Conservation (phyloP, 202 grass and related monocot species). For the Carex sylvatica region DNA sequence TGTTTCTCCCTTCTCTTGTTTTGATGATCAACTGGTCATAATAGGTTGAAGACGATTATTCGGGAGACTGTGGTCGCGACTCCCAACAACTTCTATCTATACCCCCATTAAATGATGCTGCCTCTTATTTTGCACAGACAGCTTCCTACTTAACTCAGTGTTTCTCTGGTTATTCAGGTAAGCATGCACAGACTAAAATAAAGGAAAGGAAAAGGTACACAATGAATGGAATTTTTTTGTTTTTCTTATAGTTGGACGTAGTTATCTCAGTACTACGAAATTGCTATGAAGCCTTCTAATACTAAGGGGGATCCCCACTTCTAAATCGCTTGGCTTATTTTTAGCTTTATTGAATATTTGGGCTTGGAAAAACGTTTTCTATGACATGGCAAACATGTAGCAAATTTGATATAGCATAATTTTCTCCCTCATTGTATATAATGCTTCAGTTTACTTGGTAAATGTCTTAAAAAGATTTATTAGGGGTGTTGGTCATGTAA, state of each 20-base stretch:
- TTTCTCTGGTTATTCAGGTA: slow-evolving; percentile 55
- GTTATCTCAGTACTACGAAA: not conserved
- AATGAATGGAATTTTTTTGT: not conserved
- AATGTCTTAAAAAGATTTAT: not conserved
- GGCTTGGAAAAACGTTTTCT: not conserved
- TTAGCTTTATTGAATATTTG: not conserved
- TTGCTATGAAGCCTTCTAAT: not conserved
- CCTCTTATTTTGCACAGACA: slow-evolving; percentile 68
- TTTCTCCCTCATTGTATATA: not conserved
- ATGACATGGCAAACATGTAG: not conserved
- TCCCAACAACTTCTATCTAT: slow-evolving; percentile 50
- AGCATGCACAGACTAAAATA: not conserved
- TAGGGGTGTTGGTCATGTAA: not conserved
- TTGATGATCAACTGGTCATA: slow-evolving; percentile 24
- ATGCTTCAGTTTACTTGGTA: not conserved
- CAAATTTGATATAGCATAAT: slow-evolving; percentile 1
- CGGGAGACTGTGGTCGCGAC: slow-evolving; percentile 32
- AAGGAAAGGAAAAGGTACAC: not conserved
- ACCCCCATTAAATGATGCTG: slow-evolving; percentile 72
- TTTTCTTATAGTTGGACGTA: not conserved
- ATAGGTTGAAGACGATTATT: slow-evolving; percentile 56
- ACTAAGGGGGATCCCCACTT: not conserved
- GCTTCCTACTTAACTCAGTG: slow-evolving; percentile 77
- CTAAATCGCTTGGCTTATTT: not conserved
- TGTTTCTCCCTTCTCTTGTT: slow-evolving; percentile 13